Conservation (phyloP, 2,329 filamentous ascomycete genomes). For the Aspergillus niger region DNA sequence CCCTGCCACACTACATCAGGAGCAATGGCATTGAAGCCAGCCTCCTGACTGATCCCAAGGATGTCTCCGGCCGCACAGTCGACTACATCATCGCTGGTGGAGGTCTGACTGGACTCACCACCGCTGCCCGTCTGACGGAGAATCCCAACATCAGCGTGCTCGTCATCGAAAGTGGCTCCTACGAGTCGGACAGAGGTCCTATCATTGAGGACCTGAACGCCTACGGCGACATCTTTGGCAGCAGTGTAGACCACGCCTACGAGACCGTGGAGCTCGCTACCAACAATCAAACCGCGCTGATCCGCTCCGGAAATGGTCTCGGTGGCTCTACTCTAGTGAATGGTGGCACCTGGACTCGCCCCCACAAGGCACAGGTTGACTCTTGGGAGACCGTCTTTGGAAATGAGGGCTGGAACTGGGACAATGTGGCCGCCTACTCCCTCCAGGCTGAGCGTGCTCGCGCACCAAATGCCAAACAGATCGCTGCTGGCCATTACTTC, state of each 20-base stretch:
- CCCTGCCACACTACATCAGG: neutral
- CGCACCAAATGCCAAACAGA: conserved; percentile 20
- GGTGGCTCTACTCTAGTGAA: conserved; percentile 35
- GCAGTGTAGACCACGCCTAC: conserved; percentile 25
- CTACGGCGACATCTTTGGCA: conserved; percentile 32
- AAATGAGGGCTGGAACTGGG: conserved; percentile 50
- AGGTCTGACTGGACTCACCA: conserved; percentile 32
- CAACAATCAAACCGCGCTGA: conserved; percentile 23
- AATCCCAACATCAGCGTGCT: conserved; percentile 28
- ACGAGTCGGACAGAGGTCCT: conserved; percentile 27
- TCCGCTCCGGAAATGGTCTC: conserved; percentile 30
- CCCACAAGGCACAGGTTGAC: conserved; percentile 28
- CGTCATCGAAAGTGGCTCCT: conserved; percentile 35
- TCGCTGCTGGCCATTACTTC: conserved; percentile 26
- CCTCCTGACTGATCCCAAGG: conserved; percentile 17
- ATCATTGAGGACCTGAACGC: conserved; percentile 29
- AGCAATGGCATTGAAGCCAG: neutral
- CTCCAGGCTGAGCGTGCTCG: conserved; percentile 37
- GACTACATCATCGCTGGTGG: conserved; percentile 39
- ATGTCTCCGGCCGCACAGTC: conserved; percentile 20
- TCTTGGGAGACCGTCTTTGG: conserved; percentile 43
- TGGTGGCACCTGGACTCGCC: conserved; percentile 33
- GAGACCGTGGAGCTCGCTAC: conserved; percentile 18
- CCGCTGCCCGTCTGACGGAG: conserved; percentile 30
- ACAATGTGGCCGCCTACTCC: conserved; percentile 51